A percentile compares a stretch with the other conserved stretches of the same genome.
Conservation (phyloP, 148 eudicot genomes). For the Nyssa sinensis region DNA sequence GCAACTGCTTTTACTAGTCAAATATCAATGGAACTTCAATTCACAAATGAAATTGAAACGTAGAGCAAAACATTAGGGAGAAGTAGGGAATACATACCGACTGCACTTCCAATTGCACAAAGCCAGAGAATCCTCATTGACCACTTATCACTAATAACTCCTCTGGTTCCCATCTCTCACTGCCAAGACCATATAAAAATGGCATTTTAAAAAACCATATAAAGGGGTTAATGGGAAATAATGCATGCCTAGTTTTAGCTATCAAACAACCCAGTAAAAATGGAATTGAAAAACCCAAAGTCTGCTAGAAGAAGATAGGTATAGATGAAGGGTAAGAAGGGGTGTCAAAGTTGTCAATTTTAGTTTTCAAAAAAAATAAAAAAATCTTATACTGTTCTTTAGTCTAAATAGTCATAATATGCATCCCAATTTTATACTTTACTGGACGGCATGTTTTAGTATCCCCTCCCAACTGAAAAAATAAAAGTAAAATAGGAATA, state of each 20-base stretch:
- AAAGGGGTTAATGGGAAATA: not conserved
- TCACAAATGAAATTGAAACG: not conserved
- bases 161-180: constrained; percentile 55
- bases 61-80: not conserved
- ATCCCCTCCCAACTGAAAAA: too few relatives aligned
- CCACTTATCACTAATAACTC: constrained; percentile 81
- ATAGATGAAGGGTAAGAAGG: not conserved
- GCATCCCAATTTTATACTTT: not conserved
- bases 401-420: too few relatives aligned
- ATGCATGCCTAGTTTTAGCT: not conserved
- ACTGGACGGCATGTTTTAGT: too few relatives aligned
- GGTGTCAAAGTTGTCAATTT: not conserved
- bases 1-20: not conserved
- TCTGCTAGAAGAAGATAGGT: not conserved
- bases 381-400: not conserved
- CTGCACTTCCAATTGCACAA: constrained; percentile 83
- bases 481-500: too few relatives aligned
- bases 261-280: not conserved
- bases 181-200: constrained; percentile 5
- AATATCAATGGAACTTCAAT: not conserved
- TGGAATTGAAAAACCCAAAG: not conserved
- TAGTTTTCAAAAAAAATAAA: not conserved
- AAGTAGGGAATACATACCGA: constrained; percentile 35
- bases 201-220: not conserved
- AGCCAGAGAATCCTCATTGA: constrained; percentile 79